A percentile compares a stretch with the other conserved stretches of the same genome.
phyloP scores from a whole-genome alignment of 805 yeast genomes.

The Isabelozyma gotoi region DNA sequence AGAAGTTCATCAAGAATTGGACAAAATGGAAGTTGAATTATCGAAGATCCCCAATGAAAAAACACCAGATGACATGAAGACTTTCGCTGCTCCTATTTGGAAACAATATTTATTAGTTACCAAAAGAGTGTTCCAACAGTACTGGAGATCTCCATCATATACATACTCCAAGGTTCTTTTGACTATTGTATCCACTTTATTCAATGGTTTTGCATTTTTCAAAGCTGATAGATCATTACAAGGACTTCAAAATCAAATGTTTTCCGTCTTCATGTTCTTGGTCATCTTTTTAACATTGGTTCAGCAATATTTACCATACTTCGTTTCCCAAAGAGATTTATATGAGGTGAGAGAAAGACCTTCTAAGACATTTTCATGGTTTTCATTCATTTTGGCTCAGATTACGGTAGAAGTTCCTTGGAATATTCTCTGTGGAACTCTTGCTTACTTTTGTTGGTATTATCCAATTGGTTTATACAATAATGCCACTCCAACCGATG shows the following conservation, averaged over 20 bases:
- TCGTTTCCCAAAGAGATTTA: constrained; percentile 57
- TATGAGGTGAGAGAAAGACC: constrained; percentile 77
- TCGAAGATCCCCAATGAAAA: constrained; percentile 16
- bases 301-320: constrained; percentile 60
- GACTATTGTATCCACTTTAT: constrained; percentile 47
- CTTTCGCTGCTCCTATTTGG: constrained; percentile 15
- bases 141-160: constrained; percentile 33
- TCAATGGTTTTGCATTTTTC: constrained; percentile 68
- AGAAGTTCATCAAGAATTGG: constrained; percentile 13
- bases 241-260: constrained; percentile 63
- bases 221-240: constrained; percentile 43
- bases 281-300: constrained; percentile 55
- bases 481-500: constrained; percentile 16
- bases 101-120: constrained; percentile 21
- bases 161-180: constrained; percentile 51
- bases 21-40: constrained; percentile 16
- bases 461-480: constrained; percentile 34
- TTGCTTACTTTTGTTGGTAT: constrained; percentile 60
- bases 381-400: constrained; percentile 59
- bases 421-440: constrained; percentile 59
- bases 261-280: constrained; percentile 68
- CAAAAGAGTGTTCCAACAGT: constrained; percentile 37
- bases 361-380: constrained; percentile 69
- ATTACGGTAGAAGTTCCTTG: constrained; percentile 67
- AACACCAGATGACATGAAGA: constrained; percentile 10